phyloP scores from a whole-genome alignment of 441 rosid species.

The Populus hybrid region DNA sequence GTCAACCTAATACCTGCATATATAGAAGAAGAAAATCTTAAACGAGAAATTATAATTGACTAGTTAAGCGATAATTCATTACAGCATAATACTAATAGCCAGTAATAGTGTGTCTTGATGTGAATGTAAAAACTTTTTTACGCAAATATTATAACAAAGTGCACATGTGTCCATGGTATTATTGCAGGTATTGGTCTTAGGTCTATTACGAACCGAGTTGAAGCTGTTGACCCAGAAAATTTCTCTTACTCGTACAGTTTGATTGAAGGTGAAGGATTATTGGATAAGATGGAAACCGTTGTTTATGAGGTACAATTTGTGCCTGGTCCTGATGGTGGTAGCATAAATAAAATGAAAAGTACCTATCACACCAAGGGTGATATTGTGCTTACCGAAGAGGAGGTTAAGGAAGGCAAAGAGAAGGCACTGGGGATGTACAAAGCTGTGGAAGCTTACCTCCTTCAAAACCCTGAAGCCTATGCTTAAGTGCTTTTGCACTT shows the following conservation, averaged over 20 bases:
- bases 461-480: slow-evolving; percentile 26
- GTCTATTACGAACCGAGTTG: slow-evolving; percentile 13
- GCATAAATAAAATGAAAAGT: slow-evolving; percentile 10
- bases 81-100: not conserved
- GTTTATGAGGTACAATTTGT: slow-evolving; percentile 6
- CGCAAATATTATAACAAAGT: too few relatives aligned
- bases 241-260: slow-evolving; percentile 6
- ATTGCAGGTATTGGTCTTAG: slow-evolving; percentile 14
- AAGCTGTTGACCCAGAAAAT: slow-evolving; percentile 18
- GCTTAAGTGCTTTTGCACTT: not conserved
- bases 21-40: too few relatives aligned
- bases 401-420: slow-evolving; percentile 21
- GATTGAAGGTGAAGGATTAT: slow-evolving; percentile 18
- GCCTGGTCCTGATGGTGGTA: slow-evolving; percentile 17
- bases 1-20: too few relatives aligned
- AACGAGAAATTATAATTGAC: too few relatives aligned
- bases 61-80: too few relatives aligned
- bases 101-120: too few relatives aligned
- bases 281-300: slow-evolving; percentile 8
- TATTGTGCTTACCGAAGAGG: slow-evolving; percentile 1
- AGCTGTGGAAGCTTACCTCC: slow-evolving; percentile 33
- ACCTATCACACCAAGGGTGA: slow-evolving; percentile 10
- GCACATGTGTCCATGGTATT: not conserved
- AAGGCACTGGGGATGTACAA: slow-evolving; percentile 33
- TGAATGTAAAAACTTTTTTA: too few relatives aligned